phyloP scores from a whole-genome alignment of 441 rosid species.

The Hura crepitans region DNA sequence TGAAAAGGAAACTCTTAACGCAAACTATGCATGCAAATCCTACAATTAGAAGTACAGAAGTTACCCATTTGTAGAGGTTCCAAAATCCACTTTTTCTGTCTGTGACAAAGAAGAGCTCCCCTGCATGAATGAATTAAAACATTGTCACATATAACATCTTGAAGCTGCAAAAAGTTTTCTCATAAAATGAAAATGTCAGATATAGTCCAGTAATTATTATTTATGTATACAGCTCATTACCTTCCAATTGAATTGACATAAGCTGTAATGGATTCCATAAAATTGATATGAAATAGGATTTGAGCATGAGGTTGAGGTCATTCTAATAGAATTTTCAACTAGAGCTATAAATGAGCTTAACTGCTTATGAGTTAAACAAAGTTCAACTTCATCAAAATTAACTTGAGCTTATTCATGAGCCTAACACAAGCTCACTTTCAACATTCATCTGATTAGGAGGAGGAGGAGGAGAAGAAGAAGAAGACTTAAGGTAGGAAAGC shows the following conservation, averaged over 20 bases:
- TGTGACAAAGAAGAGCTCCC: constrained; percentile 74
- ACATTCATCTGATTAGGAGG: not conserved
- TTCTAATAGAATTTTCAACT: not conserved
- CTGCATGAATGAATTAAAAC: constrained; percentile 37
- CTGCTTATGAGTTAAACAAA: not conserved
- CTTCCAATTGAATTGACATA: constrained; percentile 7
- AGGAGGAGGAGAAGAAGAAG: not conserved
- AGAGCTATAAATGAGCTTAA: not conserved
- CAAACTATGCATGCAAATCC: not conserved
- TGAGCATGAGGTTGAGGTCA: not conserved
- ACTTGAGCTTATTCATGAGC: not conserved
- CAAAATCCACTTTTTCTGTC: constrained; percentile 81
- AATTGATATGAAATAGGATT: not conserved
- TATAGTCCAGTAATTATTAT: not conserved
- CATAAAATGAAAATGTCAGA: not conserved
- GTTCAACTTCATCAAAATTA: not conserved
- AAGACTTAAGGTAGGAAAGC: not conserved
- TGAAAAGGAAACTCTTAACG: not conserved
- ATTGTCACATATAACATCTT: constrained; percentile 13
- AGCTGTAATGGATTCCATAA: not conserved
- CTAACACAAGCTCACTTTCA: not conserved
- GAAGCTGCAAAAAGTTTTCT: constrained; percentile 11
- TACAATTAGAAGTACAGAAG: constrained; percentile 9
- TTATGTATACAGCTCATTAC: not conserved
- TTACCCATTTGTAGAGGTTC: constrained; percentile 91